Evolutionary conservation across 2,329 filamentous ascomycete species (phyloP).

Genomic region (Penicillium corylophilum): DNA sequence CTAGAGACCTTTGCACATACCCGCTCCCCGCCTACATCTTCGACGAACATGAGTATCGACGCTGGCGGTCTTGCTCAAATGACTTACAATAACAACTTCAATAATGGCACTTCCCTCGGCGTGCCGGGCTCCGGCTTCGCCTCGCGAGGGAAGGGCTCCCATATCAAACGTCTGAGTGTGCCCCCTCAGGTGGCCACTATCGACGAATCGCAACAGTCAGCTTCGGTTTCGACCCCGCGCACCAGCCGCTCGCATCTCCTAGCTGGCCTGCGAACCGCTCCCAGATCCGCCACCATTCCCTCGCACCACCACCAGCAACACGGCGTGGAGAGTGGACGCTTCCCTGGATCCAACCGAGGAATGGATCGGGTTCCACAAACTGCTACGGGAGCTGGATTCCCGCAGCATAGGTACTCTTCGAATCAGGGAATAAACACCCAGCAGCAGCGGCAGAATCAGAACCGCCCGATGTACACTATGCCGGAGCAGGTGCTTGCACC

Average conservation of each 20-base stretch:
- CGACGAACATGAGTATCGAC: constrained; percentile 62
- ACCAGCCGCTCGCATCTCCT: constrained; percentile 94
- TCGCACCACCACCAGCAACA: constrained; percentile 59
- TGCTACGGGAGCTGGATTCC: constrained; percentile 56
- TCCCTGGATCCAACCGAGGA: constrained; percentile 45
- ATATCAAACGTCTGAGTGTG: constrained; percentile 83
- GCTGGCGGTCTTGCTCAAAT: constrained; percentile 99
- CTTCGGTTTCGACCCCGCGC: constrained; percentile 74
- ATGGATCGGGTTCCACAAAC: constrained; percentile 58
- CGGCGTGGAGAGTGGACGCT: constrained; percentile 50
- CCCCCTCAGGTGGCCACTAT: constrained; percentile 70
- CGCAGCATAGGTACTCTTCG: constrained; percentile 41
- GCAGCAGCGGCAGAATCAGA: constrained; percentile 30
- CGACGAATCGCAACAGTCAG: constrained; percentile 64
- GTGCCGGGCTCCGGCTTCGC: constrained; percentile 79
- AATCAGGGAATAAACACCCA: constrained; percentile 34
- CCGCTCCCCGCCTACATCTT: constrained; percentile 19
- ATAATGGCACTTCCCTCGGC: constrained; percentile 65
- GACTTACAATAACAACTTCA: constrained; percentile 79
- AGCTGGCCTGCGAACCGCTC: constrained; percentile 87
- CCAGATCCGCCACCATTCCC: constrained; percentile 77
- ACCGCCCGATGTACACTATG: constrained; percentile 62
- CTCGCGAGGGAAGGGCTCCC: constrained; percentile 78
- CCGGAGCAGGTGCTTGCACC: constrained; percentile 74
- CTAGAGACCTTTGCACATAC: constrained; percentile 31